Base-by-base conservation (phyloP, 495 filamentous ascomycete genomes). In the Lophium mytilinum region DNA sequence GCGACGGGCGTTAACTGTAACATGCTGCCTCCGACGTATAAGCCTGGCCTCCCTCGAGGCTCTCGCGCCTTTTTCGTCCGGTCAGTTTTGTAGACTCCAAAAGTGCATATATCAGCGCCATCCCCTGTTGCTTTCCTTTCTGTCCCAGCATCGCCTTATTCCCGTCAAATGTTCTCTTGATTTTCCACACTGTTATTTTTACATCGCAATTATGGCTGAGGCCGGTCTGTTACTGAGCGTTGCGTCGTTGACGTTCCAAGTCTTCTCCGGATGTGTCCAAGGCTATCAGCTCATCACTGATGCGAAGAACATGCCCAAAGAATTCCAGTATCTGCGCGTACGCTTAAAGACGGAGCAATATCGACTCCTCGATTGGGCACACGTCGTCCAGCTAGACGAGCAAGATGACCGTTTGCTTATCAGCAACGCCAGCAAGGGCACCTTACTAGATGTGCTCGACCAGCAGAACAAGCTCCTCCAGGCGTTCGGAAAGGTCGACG, bases 331-430 rank as follows among this genome's bases (percentile, higher is more conserved):
- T 40, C 59, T 68, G 5, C 42, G 60, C 36, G 60, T 68, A 3
- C 58, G 65, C 10, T 53, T 68, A 41, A 68, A 68, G 51, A 65
- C 58, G 0, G 65, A 68, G 37, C 65, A 68, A 51, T 63, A 68
- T 50, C 58, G 65, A 12, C 62, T 68, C 35, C 56, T 68, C 10
- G 65, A 68, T 36, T 68, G 65, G 65, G 65, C 65, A 15, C 43
- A 62, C 15, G 57, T 68, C n/a, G 63, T 62, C 14, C 52, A 56
- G 17, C 56, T 68, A 1, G 60, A 60, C 30, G 65, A 65, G 53
- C 41, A 42, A 21, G 65, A 65, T 18, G 65, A 66, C 15, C 53
- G 52, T 1, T 42, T 68, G 35, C 63, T 65, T 41, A 68, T 65
- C 45, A 68, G 65, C 53, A 62, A 63, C 15, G 51, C 58, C 3